Conservation (phyloP, 768 basidiomycete genomes). For the Kwoniella europaea region DNA sequence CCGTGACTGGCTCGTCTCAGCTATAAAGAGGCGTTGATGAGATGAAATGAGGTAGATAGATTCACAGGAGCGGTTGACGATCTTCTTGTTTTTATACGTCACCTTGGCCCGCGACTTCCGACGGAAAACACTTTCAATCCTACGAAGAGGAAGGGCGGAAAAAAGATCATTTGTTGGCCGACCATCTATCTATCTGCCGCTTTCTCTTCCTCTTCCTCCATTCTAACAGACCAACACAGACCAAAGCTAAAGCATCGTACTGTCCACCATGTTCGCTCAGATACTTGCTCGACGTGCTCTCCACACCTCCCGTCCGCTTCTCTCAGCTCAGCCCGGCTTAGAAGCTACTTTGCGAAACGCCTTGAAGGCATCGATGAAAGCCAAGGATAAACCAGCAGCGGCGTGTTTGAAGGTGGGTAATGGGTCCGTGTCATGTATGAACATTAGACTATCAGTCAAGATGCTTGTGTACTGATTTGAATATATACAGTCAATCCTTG, state of each 20-base stretch:
- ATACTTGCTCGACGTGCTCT: conserved; percentile 13
- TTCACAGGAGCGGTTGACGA: neutral
- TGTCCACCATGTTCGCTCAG: conserved; percentile 12
- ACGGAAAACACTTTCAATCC: neutral
- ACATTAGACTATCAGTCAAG: neutral
- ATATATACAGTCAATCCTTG: conserved; percentile 41
- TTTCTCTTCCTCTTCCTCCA: neutral
- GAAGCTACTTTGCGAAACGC: conserved; percentile 51
- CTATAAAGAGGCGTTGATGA: neutral
- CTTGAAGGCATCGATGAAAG: conserved; percentile 57
- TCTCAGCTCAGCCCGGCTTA: conserved; percentile 24
- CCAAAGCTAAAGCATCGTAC: neutral
- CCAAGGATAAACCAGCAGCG: conserved; percentile 46
- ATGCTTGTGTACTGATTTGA: neutral
- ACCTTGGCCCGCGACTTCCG: neutral
- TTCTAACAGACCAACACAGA: neutral
- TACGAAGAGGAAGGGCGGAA: too few relatives aligned
- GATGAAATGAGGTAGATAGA: too few relatives aligned
- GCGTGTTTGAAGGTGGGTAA: conserved; percentile 47
- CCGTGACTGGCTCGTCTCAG: neutral
- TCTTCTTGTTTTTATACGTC: neutral
- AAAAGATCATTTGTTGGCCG: too few relatives aligned
- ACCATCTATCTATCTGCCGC: too few relatives aligned
- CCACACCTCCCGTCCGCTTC: conserved; percentile 10
- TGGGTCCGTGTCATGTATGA: neutral